A percentile compares a stretch with the other conserved stretches of the same genome.
Conservation (phyloP, 352 stramenopile species). For the Globisporangium acanthophoron region DNA sequence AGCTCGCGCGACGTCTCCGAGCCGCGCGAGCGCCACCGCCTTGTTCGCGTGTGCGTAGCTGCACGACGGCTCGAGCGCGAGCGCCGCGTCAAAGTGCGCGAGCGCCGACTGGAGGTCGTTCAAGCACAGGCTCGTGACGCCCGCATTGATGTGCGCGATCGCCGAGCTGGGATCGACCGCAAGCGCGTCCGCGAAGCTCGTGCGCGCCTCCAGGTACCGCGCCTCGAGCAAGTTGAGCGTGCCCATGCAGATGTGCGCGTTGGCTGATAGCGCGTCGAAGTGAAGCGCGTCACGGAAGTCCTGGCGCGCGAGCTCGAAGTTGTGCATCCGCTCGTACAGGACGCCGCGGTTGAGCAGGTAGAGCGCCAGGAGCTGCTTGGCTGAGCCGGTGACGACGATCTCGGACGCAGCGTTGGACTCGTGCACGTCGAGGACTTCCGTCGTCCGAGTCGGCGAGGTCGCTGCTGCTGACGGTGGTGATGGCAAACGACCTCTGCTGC, state of each 20-base stretch:
- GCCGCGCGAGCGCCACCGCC: conserved; percentile 37
- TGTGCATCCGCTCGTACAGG: conserved; percentile 45
- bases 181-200: conserved; percentile 37
- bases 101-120: conserved; percentile 28
- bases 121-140: conserved; percentile 38
- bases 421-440: not conserved
- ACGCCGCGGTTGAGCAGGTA: conserved; percentile 74
- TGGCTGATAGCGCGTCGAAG: conserved; percentile 57
- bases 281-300: conserved; percentile 61
- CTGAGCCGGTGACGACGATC: conserved; percentile 34
- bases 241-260: conserved; percentile 54
- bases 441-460: not conserved
- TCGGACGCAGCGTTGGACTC: conserved; percentile 2
- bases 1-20: conserved; percentile 29
- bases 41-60: conserved; percentile 71
- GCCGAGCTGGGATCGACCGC: conserved; percentile 40
- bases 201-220: conserved; percentile 28
- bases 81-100: conserved; percentile 46
- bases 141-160: conserved; percentile 57
- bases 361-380: conserved; percentile 59
- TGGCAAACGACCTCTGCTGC: not conserved
- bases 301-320: conserved; percentile 38
- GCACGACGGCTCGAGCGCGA: conserved; percentile 39
- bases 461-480: not conserved
- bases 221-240: conserved; percentile 44